These are phyloP conservation scores for Vararia minispora DNA, from an alignment of 768 basidiomycete genomes.

Conservation along the genomic window DNA sequence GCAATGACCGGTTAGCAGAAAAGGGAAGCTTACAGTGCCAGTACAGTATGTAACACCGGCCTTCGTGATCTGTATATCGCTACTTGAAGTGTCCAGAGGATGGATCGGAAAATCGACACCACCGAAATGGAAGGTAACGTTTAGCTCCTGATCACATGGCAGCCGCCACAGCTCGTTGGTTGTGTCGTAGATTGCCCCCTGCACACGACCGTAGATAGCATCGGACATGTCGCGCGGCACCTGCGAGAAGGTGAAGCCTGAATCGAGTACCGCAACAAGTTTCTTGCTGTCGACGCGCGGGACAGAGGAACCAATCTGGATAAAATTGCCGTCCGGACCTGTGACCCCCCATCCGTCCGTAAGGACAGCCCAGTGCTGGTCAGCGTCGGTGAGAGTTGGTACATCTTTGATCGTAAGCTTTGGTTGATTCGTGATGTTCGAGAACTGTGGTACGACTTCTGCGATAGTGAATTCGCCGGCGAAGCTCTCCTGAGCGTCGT, in stretches of 20 bases:
- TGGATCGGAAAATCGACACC: constrained; percentile 61
- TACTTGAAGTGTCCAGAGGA: constrained; percentile 56
- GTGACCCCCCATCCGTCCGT: constrained; percentile 62
- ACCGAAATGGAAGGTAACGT: constrained; percentile 61
- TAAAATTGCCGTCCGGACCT: constrained; percentile 63
- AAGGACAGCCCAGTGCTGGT: constrained; percentile 76
- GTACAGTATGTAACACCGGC: constrained; percentile 48
- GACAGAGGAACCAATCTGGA: constrained; percentile 53
- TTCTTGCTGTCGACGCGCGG: constrained; percentile 53
- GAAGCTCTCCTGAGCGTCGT: constrained; percentile 37
- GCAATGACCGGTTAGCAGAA: no score
- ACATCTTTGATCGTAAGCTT: constrained; percentile 59
- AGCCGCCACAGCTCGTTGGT: constrained; percentile 53
- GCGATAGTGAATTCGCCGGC: constrained; percentile 62
- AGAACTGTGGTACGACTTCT: constrained; percentile 50
- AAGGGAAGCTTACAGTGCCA: constrained; percentile 43
- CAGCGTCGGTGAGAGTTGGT: constrained; percentile 43
- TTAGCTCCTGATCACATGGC: constrained; percentile 65
- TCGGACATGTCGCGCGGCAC: constrained; percentile 67
- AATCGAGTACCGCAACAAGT: constrained; percentile 64
- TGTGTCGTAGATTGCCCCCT: constrained; percentile 55
- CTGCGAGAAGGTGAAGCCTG: constrained; percentile 62
- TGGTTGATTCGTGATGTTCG: constrained; percentile 49
- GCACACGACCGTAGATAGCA: constrained; percentile 71
- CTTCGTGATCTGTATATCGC: constrained; percentile 41